Conservation (phyloP, 441 rosid genomes). For the Populus hybrid region DNA sequence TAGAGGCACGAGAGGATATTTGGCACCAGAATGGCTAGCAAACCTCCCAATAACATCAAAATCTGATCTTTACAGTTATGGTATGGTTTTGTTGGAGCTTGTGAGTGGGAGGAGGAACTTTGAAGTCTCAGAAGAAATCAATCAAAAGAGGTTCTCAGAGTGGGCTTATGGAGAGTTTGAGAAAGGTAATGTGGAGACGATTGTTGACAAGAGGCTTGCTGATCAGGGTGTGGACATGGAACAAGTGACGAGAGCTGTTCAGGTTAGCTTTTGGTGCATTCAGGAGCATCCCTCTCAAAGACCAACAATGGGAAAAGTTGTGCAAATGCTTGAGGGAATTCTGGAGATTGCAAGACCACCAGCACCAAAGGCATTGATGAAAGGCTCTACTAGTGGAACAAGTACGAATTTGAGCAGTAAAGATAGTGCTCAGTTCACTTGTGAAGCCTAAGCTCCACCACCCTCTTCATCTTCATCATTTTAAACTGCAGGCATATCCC, state of each 20-base stretch:
- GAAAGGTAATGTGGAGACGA: slow-evolving; percentile 30
- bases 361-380: slow-evolving; percentile 34
- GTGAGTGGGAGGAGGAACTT: slow-evolving; percentile 50
- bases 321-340: slow-evolving; percentile 61
- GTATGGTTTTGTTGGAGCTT: slow-evolving; percentile 50
- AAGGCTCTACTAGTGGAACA: slow-evolving; percentile 25
- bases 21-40: slow-evolving; percentile 59
- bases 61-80: slow-evolving; percentile 52
- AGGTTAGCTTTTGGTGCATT: slow-evolving; percentile 49
- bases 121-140: slow-evolving; percentile 38
- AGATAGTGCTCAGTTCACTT: slow-evolving; percentile 27
- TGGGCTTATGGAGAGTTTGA: slow-evolving; percentile 51
- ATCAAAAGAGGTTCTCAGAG: slow-evolving; percentile 35
- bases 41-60: slow-evolving; percentile 50
- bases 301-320: slow-evolving; percentile 59
- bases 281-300: slow-evolving; percentile 55
- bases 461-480: slow-evolving; percentile 34
- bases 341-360: slow-evolving; percentile 42
- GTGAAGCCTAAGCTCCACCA: slow-evolving; percentile 28
- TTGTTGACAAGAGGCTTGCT: slow-evolving; percentile 38
- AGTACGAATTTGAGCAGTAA: slow-evolving; percentile 30
- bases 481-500: slow-evolving; percentile 31
- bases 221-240: slow-evolving; percentile 31
- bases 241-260: slow-evolving; percentile 46
- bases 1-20: slow-evolving; percentile 50